These are phyloP conservation scores for Huntiella bhutanensis DNA, from an alignment of 2,329 filamentous ascomycete species.

Conservation along the genomic window DNA sequence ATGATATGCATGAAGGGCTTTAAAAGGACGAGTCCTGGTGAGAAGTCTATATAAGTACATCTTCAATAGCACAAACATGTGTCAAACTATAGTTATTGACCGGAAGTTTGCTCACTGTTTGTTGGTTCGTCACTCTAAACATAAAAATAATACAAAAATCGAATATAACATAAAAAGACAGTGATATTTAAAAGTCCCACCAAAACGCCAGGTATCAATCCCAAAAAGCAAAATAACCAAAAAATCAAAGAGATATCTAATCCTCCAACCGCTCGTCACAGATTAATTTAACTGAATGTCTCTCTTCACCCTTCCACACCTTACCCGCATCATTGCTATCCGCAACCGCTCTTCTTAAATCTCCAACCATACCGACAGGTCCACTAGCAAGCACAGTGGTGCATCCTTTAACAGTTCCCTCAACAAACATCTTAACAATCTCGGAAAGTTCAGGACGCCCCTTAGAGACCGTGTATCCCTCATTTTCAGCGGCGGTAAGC, in stretches of 20 bases:
- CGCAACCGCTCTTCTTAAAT: conserved; percentile 35
- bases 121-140: no score
- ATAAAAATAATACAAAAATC: no score
- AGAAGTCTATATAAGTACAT: no score
- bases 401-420: conserved; percentile 25
- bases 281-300: conserved; percentile 34
- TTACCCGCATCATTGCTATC: conserved; percentile 29
- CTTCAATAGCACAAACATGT: no score
- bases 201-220: no score
- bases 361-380: conserved; percentile 39
- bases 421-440: conserved; percentile 30
- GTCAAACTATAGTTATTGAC: no score
- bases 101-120: no score
- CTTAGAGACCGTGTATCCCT: conserved; percentile 15
- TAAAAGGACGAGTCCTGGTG: no score
- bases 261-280: conserved; percentile 42
- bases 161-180: no score
- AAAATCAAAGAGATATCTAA: neutral
- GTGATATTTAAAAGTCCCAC: no score
- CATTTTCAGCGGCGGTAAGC: neutral
- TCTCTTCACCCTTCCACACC: conserved; percentile 39
- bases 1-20: no score
- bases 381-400: conserved; percentile 42
- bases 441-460: conserved; percentile 24
- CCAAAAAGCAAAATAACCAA: conserved; percentile 1